Base-by-base conservation (phyloP, 1,284 basidiomycete genomes). In the Malassezia dermatis region DNA sequence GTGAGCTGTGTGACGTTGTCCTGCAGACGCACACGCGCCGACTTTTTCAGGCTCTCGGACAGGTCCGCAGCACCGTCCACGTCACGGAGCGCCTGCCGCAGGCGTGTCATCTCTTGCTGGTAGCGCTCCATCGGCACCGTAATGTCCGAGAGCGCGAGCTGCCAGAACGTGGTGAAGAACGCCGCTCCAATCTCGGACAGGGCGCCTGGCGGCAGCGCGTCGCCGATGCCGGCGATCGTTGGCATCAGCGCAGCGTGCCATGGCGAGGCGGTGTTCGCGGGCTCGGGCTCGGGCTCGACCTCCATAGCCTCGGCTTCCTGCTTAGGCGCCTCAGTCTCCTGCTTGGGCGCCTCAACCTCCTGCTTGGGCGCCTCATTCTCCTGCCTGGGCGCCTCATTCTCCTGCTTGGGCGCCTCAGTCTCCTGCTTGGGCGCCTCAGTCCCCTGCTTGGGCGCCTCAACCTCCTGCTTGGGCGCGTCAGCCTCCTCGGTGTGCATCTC, bases 161-260 rank as follows among this genome's bases (percentile, higher is more conserved):
- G 71, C 71, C 71, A 74, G 52, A 74, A 74, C 8, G 71, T 69
- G n/a, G 66, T 64, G 48, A 63, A 74, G 52, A 73, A 73, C 21
- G 62, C 56, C 15, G 60, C 53, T 37, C 70, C 67, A 6, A 73
- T 50, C 10, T 55, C 35, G 7, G 62, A 51, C 17, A 58, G 61
- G 4, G 59, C 65, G 1, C 45, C 23, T 2, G 59, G 59, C 3
- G 68, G 62, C 11, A 72, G 58, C 46, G 64, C 56, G 15, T 59
- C 37, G 19, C 56, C 53, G 1, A 69, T 64, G 8, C 56, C 64
- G 1, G 53, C 55, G 39, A 67, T 59, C 1, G 63, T 62, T 24
- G 66, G 63, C 19, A 40, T n/a, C n/a, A 73, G 49, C 19, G 64
- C 71, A 10, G 62, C 42, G 19, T 67, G 68, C 71, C 71, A 73